Base-by-base conservation (phyloP, 2,329 filamentous ascomycete genomes). In the Keithomyces neogunnii region DNA sequence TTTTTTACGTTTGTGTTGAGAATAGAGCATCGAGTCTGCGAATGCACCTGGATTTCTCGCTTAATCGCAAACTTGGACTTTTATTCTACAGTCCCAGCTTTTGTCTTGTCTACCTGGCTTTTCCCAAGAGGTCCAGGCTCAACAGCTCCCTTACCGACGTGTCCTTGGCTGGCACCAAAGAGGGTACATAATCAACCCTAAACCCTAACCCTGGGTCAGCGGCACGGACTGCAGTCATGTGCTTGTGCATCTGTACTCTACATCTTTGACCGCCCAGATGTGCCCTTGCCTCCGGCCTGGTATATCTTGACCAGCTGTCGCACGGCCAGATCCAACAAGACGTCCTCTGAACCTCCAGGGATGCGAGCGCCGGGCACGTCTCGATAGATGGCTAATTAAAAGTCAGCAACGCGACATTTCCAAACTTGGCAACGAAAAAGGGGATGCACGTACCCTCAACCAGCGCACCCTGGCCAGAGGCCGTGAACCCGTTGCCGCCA, bases 281-380 rank as follows among this genome's bases (percentile, higher is more conserved):
- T 2, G 38, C 38, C 13, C n/a, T 28, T 26, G 30, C 48, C 48
- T 13, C 48, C 40, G 44, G 43, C 11, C 39, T 49, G 47, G 35
- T 51, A 59, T 7, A 55, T 53, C 47, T 62, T 62, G 10, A 60
- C 56, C 9, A 61, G 46, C 39, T 62, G 60, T 7, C 59, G 51
- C n/a, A 78, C 66, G 2, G 74, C 73, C 31, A 80, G 56, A 55
- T 80, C 76, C 0, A 70, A 67, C 45, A 79, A 66, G 49, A 80
- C 77, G 60, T 80, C 77, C 53, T 80, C 77, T 52, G 75, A 78
- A 0, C 76, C 76, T 11, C 76, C 76, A 0, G 78, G 68, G 6
- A 78, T 74, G 73, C 74, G 53, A 19, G 59, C 50, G 19, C 26
- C 9, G 5, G 42, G 3, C 53, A 30, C 39, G 46, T 43, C 45